Percentiles rank a stretch among this genome's conserved stretches.
Conservation (phyloP, 75 land plant species). For the Adiantum capillusveneris region DNA sequence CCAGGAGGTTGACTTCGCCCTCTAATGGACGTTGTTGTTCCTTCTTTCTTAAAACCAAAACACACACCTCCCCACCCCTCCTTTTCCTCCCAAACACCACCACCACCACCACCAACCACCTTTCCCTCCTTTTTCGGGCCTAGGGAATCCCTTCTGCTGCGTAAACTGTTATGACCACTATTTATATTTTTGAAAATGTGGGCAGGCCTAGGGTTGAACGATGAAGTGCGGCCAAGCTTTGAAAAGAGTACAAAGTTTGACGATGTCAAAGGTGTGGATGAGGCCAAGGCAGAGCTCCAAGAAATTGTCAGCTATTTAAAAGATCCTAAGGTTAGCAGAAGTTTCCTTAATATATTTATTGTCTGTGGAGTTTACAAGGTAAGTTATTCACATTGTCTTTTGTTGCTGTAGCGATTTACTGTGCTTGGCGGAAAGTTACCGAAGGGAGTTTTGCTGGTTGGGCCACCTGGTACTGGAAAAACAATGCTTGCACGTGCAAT, state of each 20-base stretch:
- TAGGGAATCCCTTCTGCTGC: no score
- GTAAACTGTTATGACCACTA: no score
- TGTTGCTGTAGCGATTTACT: constrained; percentile 85
- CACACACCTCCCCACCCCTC: no score
- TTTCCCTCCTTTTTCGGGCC: no score
- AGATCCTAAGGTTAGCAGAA: constrained; percentile 98
- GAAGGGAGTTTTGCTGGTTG: constrained; percentile 95
- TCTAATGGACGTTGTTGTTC: no score
- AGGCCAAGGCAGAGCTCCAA: constrained; percentile 92
- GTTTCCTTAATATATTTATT: background rate
- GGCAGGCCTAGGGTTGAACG: constrained; percentile 82
- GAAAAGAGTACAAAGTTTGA: constrained; percentile 89
- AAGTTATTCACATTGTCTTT: no score
- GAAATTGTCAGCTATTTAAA: constrained; percentile 95
- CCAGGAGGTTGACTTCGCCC: no score
- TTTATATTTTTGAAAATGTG: no score
- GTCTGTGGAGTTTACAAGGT: no score
- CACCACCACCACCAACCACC: no score
- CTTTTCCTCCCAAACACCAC: no score
- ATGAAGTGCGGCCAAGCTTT: constrained; percentile 93
- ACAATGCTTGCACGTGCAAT: constrained; percentile 98
- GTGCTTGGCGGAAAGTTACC: constrained; percentile 97
- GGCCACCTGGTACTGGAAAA: constrained; percentile 97
- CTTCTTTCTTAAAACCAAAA: no score
- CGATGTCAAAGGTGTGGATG: constrained; percentile 99